Evolutionary conservation across 2,329 filamentous ascomycete genomes (phyloP).

Genomic region (Ascochyta rabiei): DNA sequence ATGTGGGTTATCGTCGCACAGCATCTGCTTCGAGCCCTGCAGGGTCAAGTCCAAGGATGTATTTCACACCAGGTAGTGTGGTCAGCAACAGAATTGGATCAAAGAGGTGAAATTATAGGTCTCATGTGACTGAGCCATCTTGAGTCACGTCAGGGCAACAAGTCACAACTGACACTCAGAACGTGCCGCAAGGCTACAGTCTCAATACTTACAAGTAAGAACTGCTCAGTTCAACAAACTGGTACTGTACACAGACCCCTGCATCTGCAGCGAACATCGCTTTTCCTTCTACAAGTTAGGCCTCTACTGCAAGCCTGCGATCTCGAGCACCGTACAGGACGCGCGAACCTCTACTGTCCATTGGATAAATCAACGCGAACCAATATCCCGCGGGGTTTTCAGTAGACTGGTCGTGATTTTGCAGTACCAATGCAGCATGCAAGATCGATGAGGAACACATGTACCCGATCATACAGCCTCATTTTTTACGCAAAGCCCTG

Average conservation of each 20-base stretch:
- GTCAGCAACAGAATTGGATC: not conserved
- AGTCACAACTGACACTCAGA: no score
- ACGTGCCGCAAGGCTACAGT: no score
- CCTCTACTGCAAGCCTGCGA: not conserved
- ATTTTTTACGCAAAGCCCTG: not conserved
- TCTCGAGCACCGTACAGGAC: not conserved
- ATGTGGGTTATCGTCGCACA: not conserved
- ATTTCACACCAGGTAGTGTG: not conserved
- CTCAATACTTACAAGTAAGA: not conserved
- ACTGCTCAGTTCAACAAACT: not conserved
- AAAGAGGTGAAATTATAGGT: not conserved
- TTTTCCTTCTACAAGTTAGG: not conserved
- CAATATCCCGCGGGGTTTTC: not conserved
- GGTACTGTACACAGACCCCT: not conserved
- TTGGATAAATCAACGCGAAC: not conserved
- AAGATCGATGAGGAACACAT: not conserved
- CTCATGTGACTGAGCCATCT: no score
- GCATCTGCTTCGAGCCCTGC: not conserved
- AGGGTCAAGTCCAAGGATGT: not conserved
- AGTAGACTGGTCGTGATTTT: not conserved
- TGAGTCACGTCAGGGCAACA: no score
- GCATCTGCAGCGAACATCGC: not conserved
- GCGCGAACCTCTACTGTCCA: not conserved
- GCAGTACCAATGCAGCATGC: not conserved
- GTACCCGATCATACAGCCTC: not conserved